Evolutionary conservation across 1,139 yeast species (phyloP).

Genomic region (Sugiyamaella grinbergsii): DNA sequence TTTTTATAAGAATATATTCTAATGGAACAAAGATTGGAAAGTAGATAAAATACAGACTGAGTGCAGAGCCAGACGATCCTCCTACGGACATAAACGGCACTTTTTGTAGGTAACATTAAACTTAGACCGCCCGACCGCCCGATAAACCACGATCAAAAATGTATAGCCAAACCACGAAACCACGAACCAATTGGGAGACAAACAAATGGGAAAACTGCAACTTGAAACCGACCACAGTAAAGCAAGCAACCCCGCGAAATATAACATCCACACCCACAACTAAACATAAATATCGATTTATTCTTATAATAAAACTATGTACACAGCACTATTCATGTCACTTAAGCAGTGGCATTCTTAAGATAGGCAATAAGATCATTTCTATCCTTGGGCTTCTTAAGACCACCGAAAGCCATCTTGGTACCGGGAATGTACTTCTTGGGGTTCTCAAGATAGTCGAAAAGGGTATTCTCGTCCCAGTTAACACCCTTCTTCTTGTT

Average conservation of each 20-base stretch:
- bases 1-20: too few species aligned
- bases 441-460: constrained; percentile 98
- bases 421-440: constrained; percentile 99
- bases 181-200: not conserved
- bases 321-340: not conserved
- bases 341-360: constrained; percentile 61
- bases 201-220: too few species aligned
- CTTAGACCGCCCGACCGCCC: not conserved
- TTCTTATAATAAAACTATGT: constrained; percentile 11
- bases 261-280: too few species aligned
- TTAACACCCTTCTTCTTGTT: constrained; percentile 92
- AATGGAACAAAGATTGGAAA: too few species aligned
- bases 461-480: constrained; percentile 88
- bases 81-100: too few species aligned
- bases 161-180: not conserved
- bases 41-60: too few species aligned
- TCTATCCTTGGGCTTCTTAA: constrained; percentile 99
- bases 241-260: not conserved
- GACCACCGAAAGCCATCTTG: constrained; percentile 99
- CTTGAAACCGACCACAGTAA: not conserved
- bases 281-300: not conserved
- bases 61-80: too few species aligned
- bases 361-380: constrained; percentile 93
- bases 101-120: too few species aligned
- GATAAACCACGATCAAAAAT: not conserved